A percentile compares a stretch with the other conserved stretches of the same genome.
phyloP scores from a whole-genome alignment of 805 yeast species.

The Aciculoconidium aculeatum region DNA sequence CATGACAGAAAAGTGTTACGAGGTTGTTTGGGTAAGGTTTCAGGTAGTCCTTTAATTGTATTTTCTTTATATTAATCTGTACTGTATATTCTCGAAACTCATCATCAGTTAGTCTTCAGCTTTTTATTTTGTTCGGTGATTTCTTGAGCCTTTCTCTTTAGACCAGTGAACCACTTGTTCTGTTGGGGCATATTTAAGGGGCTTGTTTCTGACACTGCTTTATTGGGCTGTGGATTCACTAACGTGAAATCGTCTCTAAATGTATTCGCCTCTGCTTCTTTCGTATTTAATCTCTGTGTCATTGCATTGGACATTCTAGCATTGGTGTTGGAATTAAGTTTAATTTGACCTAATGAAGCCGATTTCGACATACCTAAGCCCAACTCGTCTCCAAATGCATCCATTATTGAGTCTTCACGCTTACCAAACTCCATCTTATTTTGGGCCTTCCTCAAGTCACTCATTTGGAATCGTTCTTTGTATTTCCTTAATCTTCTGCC shows the following conservation, averaged over 20 bases:
- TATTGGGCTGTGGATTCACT: too few relatives aligned
- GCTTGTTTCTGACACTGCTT: slow-evolving; percentile 1
- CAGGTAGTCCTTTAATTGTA: too few relatives aligned
- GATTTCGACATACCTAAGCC: slow-evolving; percentile 71
- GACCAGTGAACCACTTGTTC: slow-evolving; percentile 19
- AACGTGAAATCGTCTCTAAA: slow-evolving; percentile 3
- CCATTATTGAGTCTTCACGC: slow-evolving; percentile 55
- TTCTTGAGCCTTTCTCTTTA: slow-evolving; percentile 10
- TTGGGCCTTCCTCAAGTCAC: slow-evolving; percentile 77
- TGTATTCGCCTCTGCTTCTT: slow-evolving; percentile 11
- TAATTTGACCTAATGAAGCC: slow-evolving; percentile 19
- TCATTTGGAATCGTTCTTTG: slow-evolving; percentile 74
- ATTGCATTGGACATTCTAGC: slow-evolving; percentile 60
- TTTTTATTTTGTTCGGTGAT: not conserved
- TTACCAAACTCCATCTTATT: slow-evolving; percentile 81
- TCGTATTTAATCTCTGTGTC: slow-evolving; percentile 39
- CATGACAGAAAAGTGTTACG: too few relatives aligned
- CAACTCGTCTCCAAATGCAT: slow-evolving; percentile 71
- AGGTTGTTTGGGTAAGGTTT: too few relatives aligned
- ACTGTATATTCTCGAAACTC: too few relatives aligned
- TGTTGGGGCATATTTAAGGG: too few relatives aligned
- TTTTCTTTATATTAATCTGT: too few relatives aligned
- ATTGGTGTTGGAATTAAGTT: slow-evolving; percentile 40
- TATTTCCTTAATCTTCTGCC: slow-evolving; percentile 76
- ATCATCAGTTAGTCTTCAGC: not conserved